Conservation (phyloP, 345 rosid genomes). For the Camelina sativa region DNA sequence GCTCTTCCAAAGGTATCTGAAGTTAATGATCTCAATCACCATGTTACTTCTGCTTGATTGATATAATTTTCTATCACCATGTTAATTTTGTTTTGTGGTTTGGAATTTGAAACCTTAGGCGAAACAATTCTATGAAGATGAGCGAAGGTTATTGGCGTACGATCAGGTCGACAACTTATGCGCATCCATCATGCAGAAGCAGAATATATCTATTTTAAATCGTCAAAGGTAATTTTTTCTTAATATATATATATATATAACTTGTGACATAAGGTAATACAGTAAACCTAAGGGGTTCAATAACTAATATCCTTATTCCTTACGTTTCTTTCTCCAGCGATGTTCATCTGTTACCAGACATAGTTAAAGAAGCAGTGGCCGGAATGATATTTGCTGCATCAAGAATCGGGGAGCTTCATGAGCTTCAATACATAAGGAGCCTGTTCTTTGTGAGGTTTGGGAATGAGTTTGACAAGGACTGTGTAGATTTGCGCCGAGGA, state of each 20-base stretch:
- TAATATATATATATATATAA: background rate
- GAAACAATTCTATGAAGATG: constrained; percentile 41
- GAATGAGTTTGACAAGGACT: constrained; percentile 36
- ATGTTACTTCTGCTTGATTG: background rate
- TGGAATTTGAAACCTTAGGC: constrained; percentile 32
- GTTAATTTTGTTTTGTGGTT: background rate
- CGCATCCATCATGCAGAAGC: constrained; percentile 28
- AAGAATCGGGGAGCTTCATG: constrained; percentile 53
- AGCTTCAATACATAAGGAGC: constrained; percentile 37
- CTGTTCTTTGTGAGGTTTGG: constrained; percentile 46
- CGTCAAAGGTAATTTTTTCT: constrained; percentile 26
- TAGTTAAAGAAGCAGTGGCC: constrained; percentile 44
- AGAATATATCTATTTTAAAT: constrained; percentile 3
- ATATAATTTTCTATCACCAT: background rate
- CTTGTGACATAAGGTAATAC: constrained; percentile 12
- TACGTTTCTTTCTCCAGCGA: constrained; percentile 16
- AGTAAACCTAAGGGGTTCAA: background rate
- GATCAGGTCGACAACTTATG: constrained; percentile 47
- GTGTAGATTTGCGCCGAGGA: constrained; percentile 41
- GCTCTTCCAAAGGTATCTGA: constrained; percentile 43
- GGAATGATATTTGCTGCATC: constrained; percentile 51
- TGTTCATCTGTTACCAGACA: constrained; percentile 41
- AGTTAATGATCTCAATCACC: background rate
- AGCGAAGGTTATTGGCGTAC: constrained; percentile 46
- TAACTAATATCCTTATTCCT: background rate